These are phyloP conservation scores for Boletellus deceptivus DNA, from an alignment of 1,284 basidiomycete species.

Conservation along the genomic window DNA sequence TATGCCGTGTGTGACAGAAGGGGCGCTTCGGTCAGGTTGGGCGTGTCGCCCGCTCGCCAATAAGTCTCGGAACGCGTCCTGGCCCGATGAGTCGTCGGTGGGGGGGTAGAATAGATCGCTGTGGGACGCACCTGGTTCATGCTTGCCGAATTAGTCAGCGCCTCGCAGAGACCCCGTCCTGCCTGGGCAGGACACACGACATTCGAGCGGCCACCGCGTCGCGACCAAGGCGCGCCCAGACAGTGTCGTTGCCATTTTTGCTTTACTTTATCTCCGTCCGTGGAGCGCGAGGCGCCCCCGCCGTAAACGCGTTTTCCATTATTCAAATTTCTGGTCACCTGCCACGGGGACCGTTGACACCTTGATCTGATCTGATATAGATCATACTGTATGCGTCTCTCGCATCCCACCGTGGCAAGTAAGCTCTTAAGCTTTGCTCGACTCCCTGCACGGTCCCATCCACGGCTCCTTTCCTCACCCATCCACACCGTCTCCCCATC, in stretches of 20 bases:
- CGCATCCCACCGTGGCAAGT: constrained; percentile 19
- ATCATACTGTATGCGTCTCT: constrained; percentile 8
- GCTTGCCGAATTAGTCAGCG: constrained; percentile 15
- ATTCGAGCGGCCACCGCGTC: too few relatives aligned
- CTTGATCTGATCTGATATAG: constrained; percentile 25
- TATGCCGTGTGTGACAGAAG: constrained; percentile 5
- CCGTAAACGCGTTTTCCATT: too few relatives aligned
- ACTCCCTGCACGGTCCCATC: constrained; percentile 11
- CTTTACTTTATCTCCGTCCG: constrained; percentile 2
- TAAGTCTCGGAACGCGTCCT: constrained; percentile 43
- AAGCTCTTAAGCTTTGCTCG: constrained; percentile 20
- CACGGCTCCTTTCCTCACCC: constrained; percentile 12
- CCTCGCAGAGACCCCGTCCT: too few relatives aligned
- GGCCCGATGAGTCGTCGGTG: neutral
- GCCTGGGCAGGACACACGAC: too few relatives aligned
- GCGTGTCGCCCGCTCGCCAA: constrained; percentile 26
- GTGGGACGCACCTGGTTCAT: constrained; percentile 29
- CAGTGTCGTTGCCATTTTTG: neutral
- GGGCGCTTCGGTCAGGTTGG: constrained; percentile 1
- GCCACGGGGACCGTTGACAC: constrained; percentile 32
- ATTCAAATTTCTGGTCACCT: constrained; percentile 4
- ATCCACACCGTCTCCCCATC: constrained; percentile 21
- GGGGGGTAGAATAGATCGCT: neutral
- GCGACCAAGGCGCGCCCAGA: constrained; percentile 8
- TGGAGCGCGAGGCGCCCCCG: too few relatives aligned